Evolutionary conservation across 176 grass and related monocot species (phyloP).

Genomic region (Ampelocalamus luodianensis): DNA sequence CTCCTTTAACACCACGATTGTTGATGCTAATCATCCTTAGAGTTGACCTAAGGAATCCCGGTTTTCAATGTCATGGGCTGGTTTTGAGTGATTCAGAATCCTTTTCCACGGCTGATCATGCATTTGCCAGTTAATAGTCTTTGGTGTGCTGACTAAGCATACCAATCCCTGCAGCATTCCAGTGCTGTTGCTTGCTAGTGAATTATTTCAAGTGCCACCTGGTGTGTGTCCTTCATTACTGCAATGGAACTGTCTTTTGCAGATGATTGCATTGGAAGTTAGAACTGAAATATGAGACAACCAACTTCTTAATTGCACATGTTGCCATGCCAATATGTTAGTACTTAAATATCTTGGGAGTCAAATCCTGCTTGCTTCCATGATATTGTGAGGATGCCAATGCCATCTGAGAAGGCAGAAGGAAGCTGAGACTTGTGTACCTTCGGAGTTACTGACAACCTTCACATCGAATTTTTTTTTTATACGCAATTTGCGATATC

Average conservation of each 20-base stretch:
- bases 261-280: constrained; percentile 62
- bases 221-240: constrained; percentile 22
- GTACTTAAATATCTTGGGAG: constrained; percentile 29
- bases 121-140: constrained; percentile 56
- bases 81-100: constrained; percentile 61
- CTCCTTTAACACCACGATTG: constrained; percentile 41
- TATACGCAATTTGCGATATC: background rate
- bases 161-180: constrained; percentile 35
- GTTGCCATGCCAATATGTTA: constrained; percentile 35
- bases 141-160: constrained; percentile 55
- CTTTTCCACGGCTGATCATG: constrained; percentile 47
- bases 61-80: constrained; percentile 56
- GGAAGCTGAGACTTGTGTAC: constrained; percentile 55
- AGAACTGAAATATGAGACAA: constrained; percentile 54
- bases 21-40: constrained; percentile 47
- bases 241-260: constrained; percentile 37
- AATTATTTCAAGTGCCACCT: constrained; percentile 48
- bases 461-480: background rate
- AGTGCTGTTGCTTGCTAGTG: constrained; percentile 47
- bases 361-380: constrained; percentile 54
- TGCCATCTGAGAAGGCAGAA: constrained; percentile 51
- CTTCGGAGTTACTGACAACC: constrained; percentile 46
- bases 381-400: constrained; percentile 34
- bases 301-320: constrained; percentile 68
- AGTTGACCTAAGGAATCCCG: constrained; percentile 52